Conservation (phyloP, 805 yeast genomes). For the Yarrowia porcina region DNA sequence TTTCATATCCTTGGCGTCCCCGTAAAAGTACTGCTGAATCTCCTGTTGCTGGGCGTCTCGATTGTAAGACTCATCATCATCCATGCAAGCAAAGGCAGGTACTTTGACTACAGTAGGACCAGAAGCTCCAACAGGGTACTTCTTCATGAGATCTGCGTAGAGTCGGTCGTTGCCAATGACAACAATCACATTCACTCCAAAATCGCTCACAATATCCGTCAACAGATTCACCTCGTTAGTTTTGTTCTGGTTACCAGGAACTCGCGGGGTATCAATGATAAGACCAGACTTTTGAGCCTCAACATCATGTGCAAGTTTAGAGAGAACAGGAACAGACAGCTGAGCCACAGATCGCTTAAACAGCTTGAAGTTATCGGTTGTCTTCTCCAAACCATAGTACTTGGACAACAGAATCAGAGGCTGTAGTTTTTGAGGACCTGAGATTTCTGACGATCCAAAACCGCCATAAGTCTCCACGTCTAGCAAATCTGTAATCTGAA, state of each 20-base stretch:
- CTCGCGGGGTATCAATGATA: conserved; percentile 71
- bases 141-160: conserved; percentile 58
- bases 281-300: conserved; percentile 50
- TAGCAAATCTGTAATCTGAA: conserved; percentile 74
- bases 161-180: conserved; percentile 76
- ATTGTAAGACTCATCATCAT: conserved; percentile 62
- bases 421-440: conserved; percentile 49
- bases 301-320: conserved; percentile 51
- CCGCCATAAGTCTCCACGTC: conserved; percentile 65
- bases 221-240: conserved; percentile 47
- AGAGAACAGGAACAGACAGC: conserved; percentile 47
- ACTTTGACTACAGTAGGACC: conserved; percentile 54
- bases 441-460: conserved; percentile 75
- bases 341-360: conserved; percentile 51
- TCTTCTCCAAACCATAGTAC: conserved; percentile 66
- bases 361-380: conserved; percentile 53
- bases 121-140: conserved; percentile 28
- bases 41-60: conserved; percentile 71
- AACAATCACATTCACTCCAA: conserved; percentile 57
- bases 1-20: conserved; percentile 50
- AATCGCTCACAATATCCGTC: conserved; percentile 56
- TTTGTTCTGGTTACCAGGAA: conserved; percentile 33
- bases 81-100: conserved; percentile 74
- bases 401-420: conserved; percentile 89
- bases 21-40: conserved; percentile 88